Percentiles rank a stretch among this genome's conserved stretches.
Conservation (phyloP, 345 rosid species). For the Odontarrhena argentea region DNA sequence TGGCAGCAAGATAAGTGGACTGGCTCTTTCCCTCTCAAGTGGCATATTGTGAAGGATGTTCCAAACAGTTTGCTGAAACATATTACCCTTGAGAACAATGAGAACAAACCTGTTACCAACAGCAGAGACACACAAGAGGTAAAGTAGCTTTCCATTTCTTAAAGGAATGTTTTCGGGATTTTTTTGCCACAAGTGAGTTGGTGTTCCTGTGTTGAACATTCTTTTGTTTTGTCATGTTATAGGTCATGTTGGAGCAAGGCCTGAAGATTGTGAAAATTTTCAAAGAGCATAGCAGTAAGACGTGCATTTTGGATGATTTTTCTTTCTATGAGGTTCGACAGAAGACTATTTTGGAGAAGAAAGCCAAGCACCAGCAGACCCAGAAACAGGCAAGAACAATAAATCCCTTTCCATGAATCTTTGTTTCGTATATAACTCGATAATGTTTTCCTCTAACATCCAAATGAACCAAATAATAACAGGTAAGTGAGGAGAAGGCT, state of each 20-base stretch:
- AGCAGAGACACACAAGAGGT: constrained; percentile 98
- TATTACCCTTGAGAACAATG: constrained; percentile 90
- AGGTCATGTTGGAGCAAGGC: constrained; percentile 79
- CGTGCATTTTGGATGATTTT: constrained; percentile 90
- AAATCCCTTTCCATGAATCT: constrained; percentile 16
- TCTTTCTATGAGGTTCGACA: constrained; percentile 79
- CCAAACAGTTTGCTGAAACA: constrained; percentile 88
- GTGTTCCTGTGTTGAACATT: constrained; percentile 21
- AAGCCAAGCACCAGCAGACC: constrained; percentile 75
- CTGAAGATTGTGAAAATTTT: constrained; percentile 77
- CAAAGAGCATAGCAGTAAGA: constrained; percentile 71
- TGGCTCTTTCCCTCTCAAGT: constrained; percentile 88
- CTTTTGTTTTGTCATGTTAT: background rate
- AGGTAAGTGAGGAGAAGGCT: constrained; percentile 52
- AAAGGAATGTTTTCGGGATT: background rate
- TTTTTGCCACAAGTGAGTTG: background rate
- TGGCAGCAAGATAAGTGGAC: constrained; percentile 99
- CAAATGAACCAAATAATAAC: constrained; percentile 8
- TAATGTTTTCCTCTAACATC: constrained; percentile 5
- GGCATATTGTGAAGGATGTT: constrained; percentile 95
- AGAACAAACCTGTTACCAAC: constrained; percentile 93
- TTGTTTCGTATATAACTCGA: background rate
- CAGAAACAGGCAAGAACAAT: constrained; percentile 49
- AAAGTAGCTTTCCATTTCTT: constrained; percentile 6
- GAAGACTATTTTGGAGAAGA: constrained; percentile 79